A percentile compares a stretch with the other conserved stretches of the same genome.
Evolutionary conservation across 805 yeast genomes (phyloP).

Genomic region (Metschnikowia amazonensis): DNA sequence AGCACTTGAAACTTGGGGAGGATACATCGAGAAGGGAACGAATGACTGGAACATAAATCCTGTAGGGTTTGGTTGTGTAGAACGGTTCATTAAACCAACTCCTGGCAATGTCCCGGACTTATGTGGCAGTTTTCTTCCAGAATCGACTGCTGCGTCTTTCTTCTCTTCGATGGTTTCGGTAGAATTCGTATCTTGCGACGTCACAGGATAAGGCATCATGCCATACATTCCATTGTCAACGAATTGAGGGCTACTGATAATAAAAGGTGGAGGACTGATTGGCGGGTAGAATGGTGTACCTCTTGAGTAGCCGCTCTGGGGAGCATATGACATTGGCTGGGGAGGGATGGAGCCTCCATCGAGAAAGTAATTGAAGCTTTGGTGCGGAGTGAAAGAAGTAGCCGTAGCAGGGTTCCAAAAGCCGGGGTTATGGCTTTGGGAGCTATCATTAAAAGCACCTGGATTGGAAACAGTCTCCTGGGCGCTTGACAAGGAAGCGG

Average conservation of each 20-base stretch:
- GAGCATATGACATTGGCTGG: constrained; percentile 16
- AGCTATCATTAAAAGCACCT: constrained; percentile 3
- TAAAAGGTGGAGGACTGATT: constrained; percentile 37
- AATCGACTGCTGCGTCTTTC: constrained; percentile 7
- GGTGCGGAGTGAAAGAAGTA: constrained; percentile 51
- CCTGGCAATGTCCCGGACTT: constrained; percentile 21
- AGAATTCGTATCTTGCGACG: constrained; percentile 10
- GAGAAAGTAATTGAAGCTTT: constrained; percentile 26
- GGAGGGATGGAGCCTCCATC: constrained; percentile 18
- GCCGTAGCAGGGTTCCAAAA: constrained; percentile 71
- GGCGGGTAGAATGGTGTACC: constrained; percentile 32
- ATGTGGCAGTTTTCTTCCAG: constrained; percentile 9
- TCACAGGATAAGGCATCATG: constrained; percentile 25
- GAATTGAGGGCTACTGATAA: constrained; percentile 34
- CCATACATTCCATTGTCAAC: constrained; percentile 36
- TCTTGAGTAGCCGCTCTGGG: constrained; percentile 31
- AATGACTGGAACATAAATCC: constrained; percentile 50
- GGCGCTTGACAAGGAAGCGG: constrained; percentile 32
- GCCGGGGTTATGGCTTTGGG: constrained; percentile 25
- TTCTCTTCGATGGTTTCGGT: constrained; percentile 8
- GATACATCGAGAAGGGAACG: constrained; percentile 42
- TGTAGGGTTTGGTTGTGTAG: constrained; percentile 11
- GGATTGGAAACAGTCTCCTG: constrained; percentile 20
- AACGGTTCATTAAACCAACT: constrained; percentile 37
- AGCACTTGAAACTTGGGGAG: constrained; percentile 14